Percentiles rank a stretch among this genome's conserved stretches.
Evolutionary conservation across 2,329 filamentous ascomycete genomes (phyloP).

Genomic region (Dactylellina haptotyla): DNA sequence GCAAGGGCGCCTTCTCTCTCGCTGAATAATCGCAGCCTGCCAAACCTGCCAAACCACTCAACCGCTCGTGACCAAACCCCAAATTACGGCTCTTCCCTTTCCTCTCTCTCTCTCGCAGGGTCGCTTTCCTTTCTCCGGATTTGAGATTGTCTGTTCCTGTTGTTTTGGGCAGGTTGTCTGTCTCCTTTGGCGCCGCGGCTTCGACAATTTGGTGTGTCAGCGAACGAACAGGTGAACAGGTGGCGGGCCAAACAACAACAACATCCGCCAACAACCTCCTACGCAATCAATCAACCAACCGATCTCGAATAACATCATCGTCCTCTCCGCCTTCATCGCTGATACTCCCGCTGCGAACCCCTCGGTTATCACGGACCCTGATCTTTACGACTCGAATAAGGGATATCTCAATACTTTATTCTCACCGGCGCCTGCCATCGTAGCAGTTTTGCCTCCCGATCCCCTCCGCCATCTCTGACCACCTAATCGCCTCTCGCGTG

Average conservation of each 20-base stretch:
- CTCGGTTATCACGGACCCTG: no score
- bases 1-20: not conserved
- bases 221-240: no score
- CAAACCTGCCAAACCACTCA: constrained; percentile 1
- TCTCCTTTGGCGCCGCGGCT: constrained; percentile 2
- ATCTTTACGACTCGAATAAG: not conserved
- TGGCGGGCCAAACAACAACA: constrained; percentile 32
- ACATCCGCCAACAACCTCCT: constrained; percentile 16
- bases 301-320: no score
- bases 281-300: no score
- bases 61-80: constrained; percentile 21
- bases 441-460: constrained; percentile 4
- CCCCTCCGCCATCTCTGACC: constrained; percentile 20
- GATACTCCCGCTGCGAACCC: not conserved
- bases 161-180: constrained; percentile 10
- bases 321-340: constrained; percentile 14
- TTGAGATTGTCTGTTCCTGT: not conserved
- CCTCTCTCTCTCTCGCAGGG: not conserved
- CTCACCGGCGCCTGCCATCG: not conserved
- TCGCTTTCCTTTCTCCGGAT: constrained; percentile 12
- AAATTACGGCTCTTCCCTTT: constrained; percentile 8
- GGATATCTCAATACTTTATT: not conserved
- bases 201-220: constrained; percentile 12
- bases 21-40: constrained; percentile 16
- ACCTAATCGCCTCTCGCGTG: constrained; percentile 22